A percentile compares a stretch with the other conserved stretches of the same genome.
Evolutionary conservation across 176 grass and related monocot species (phyloP).

Genomic region (Zea luxurians): DNA sequence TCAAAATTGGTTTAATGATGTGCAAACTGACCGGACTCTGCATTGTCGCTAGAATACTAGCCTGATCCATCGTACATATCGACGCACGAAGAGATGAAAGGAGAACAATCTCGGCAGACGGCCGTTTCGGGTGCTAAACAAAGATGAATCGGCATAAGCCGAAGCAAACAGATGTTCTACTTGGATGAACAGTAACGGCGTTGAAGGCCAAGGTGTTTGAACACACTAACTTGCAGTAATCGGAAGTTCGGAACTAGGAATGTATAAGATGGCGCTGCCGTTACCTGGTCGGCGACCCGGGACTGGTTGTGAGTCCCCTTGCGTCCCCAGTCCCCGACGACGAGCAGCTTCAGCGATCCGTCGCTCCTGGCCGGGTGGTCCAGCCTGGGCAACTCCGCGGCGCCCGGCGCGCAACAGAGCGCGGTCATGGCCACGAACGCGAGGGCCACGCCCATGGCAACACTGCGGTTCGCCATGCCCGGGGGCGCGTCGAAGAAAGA

Average conservation of each 20-base stretch:
- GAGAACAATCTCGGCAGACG: background rate
- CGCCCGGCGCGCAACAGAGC: constrained; percentile 31
- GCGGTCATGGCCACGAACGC: constrained; percentile 35
- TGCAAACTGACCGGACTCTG: background rate
- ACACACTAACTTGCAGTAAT: background rate
- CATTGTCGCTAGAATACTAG: background rate
- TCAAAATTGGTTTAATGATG: background rate
- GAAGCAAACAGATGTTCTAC: background rate
- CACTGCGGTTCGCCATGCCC: constrained; percentile 26
- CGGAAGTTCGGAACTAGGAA: background rate
- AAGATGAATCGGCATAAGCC: background rate
- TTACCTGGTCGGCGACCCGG: constrained; percentile 68
- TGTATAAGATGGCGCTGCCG: background rate
- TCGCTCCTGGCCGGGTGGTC: constrained; percentile 53
- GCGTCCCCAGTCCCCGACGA: constrained; percentile 88
- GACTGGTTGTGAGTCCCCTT: constrained; percentile 75
- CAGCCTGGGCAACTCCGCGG: constrained; percentile 45
- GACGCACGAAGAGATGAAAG: background rate
- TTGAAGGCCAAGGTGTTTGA: background rate
- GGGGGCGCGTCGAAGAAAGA: background rate
- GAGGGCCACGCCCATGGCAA: constrained; percentile 6
- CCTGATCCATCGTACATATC: background rate
- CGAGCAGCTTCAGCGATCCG: constrained; percentile 63
- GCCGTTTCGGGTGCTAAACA: background rate
- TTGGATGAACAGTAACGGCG: background rate